phyloP scores from a whole-genome alignment of 192 early-diverging fungal genomes.

The Gamsiella multidivaricata region DNA sequence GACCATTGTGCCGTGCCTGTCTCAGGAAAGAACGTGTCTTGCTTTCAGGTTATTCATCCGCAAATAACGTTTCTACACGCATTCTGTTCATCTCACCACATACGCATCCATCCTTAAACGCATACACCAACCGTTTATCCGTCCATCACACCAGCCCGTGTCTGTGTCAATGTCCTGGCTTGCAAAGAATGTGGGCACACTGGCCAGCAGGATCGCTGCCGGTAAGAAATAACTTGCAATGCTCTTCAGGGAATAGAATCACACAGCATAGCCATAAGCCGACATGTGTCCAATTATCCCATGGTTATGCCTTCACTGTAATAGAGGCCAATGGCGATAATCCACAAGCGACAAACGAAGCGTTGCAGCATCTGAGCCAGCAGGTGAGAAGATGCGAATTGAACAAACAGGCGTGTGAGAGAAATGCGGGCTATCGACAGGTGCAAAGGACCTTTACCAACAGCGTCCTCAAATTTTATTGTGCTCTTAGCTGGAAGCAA shows the following conservation, averaged over 20 bases:
- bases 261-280: too few species aligned
- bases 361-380: constrained; percentile 23
- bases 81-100: too few species aligned
- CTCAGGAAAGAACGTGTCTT: too few species aligned
- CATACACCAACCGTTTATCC: constrained; percentile 1
- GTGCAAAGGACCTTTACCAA: too few species aligned
- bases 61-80: too few species aligned
- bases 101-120: neutral
- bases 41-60: too few species aligned
- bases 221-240: constrained; percentile 16
- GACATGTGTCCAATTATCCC: too few species aligned
- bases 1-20: too few species aligned
- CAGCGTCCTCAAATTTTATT: neutral
- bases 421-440: too few species aligned
- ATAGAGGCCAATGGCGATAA: constrained; percentile 52
- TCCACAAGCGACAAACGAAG: constrained; percentile 21
- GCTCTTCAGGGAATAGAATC: neutral
- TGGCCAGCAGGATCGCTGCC: constrained; percentile 50
- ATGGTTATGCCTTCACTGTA: too few species aligned
- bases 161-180: constrained; percentile 47
- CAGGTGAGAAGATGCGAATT: constrained; percentile 14
- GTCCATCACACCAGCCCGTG: neutral
- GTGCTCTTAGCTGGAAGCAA: constrained; percentile 19
- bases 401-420: too few species aligned
- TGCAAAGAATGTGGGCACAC: constrained; percentile 51